phyloP scores from a whole-genome alignment of 108 stramenopile genomes.

The Mediolabrus comicus region DNA sequence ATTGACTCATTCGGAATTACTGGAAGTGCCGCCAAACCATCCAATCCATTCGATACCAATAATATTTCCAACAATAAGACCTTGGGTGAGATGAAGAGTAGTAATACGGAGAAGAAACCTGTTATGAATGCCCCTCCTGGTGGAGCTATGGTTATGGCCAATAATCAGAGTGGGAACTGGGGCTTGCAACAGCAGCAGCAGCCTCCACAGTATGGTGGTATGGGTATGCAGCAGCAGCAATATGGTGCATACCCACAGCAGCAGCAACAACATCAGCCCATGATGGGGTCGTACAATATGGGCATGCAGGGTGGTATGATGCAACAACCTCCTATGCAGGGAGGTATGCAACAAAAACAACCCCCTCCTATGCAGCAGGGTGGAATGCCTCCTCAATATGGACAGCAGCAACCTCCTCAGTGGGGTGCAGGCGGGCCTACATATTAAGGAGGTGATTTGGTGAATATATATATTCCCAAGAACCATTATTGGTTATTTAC shows the following conservation, averaged over 20 bases:
- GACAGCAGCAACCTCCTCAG: conserved; percentile 52
- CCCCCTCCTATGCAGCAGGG: conserved; percentile 28
- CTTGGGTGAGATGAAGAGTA: conserved; percentile 42
- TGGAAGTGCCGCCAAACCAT: conserved; percentile 26
- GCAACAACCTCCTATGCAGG: conserved; percentile 44
- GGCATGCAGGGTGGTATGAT: conserved; percentile 18
- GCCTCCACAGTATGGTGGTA: conserved; percentile 30
- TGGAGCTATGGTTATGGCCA: conserved; percentile 66
- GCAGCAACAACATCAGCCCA: conserved; percentile 26
- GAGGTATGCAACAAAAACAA: conserved; percentile 1
- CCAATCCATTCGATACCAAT: conserved; percentile 51
- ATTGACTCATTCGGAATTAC: conserved; percentile 36
- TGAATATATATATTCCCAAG: neutral
- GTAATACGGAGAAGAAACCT: conserved; percentile 33
- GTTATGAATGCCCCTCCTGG: conserved; percentile 50
- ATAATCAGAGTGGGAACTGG: conserved; percentile 67
- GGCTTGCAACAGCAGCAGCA: conserved; percentile 52
- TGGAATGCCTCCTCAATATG: conserved; percentile 46
- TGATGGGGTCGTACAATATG: conserved; percentile 33
- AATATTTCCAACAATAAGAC: conserved; percentile 59
- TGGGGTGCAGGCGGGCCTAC: conserved; percentile 29
- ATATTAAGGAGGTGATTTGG: conserved; percentile 5
- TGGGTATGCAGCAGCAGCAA: conserved; percentile 30
- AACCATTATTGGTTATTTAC: neutral
- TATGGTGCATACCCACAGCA: conserved; percentile 9